Evolutionary conservation across 257 asterid genomes (phyloP), one percentile per base, ranked within the genome.

Genomic region (Scutellaria minor): DNA sequence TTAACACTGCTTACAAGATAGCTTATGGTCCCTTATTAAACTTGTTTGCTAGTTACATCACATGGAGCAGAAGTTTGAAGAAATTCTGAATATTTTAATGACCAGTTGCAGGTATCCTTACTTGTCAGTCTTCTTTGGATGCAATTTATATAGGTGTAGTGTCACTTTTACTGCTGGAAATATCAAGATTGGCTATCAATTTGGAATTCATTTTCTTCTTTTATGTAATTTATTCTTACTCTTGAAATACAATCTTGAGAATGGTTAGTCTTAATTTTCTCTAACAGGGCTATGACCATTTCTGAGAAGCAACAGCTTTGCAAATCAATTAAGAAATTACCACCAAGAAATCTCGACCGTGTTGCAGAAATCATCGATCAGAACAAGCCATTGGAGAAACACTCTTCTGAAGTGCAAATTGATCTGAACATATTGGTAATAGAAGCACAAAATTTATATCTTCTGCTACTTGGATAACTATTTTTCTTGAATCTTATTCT

Each of bases 11-110:
- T 31, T 47, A 37, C 15, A 12, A 7, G 9, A 31, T 57, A 35
- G 50, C 63, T 78, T 11, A 41, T 54, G 42, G 45, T 63, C 31
- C 20, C 18, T 42, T 18, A 39, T 58, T 71, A 50, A 76, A 37
- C 60, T 35, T 47, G 7, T 64, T 79, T 64, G 63, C 62, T 86
- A 92, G 98, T 81, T 92, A 67, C 53, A 64, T 51, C 79, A 83
- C 87, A 92, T 90, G 97, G 96, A 90, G 84, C 81, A 72, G 84
- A 87, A 82, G 65, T 87, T 92, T 51, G 95, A 92, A 72, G 92
- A 82, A 71, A 79, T 88, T 72, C 84, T 92, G 53, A 77, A 87
- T 76, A 58, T 27, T 47, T 72, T 80, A 53, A 84, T 83, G 87
- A 74, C 89, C 15, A 87, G 77, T 55, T 88, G 90, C 93, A 90